Evolutionary conservation across 2,329 filamentous ascomycete species (phyloP), one percentile per base, ranked within the genome.

Genomic region (Massarina eburnea): DNA sequence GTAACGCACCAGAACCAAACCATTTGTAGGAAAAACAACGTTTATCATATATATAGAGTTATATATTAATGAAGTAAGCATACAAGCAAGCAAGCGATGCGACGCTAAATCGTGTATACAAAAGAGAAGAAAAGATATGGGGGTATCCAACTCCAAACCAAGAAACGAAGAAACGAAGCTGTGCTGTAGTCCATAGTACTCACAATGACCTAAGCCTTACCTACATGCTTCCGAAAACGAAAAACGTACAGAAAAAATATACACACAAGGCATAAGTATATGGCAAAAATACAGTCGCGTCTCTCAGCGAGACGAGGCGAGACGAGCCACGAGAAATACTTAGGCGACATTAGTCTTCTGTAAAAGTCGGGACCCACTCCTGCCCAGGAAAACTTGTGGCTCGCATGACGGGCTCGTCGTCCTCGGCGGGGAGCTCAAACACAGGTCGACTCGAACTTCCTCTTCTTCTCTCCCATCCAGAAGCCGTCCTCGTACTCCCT

Each of bases 371-470:
- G 55, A 80, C 80, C 84, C 85, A 88, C 64, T 88, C 84, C 70
- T 86, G 82, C 0, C 85, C 85, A 0, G 85, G 85, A 65, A 87
- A 88, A 61, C 80, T 83, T 10, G 83, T 84, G 6, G 83, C 84
- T 38, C 75, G 79, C 85, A 88, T 88, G 47, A 76, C 72, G 10
- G 79, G 77, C 59, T 72, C 64, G 12, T 76, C 73, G n/a, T 76
- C 72, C 32, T 72, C 67, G 14, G 65, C 66, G 18, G 64, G 58
- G 36, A 68, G 35, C 43, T 67, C 66, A 41, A 68, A 70, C 1
- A 68, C 61, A 4, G 54, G 57, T 19, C 59, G 50, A 7, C 40
- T 41, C 3, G 43, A 47, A 29, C 57, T 61, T 7, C 62, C 60
- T 22, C 55, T 47, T 21, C 55, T 45, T 41, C 59, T 49, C 48